Conservation (phyloP, 106 monocot genomes). For the Dactylorhiza incarnata region DNA sequence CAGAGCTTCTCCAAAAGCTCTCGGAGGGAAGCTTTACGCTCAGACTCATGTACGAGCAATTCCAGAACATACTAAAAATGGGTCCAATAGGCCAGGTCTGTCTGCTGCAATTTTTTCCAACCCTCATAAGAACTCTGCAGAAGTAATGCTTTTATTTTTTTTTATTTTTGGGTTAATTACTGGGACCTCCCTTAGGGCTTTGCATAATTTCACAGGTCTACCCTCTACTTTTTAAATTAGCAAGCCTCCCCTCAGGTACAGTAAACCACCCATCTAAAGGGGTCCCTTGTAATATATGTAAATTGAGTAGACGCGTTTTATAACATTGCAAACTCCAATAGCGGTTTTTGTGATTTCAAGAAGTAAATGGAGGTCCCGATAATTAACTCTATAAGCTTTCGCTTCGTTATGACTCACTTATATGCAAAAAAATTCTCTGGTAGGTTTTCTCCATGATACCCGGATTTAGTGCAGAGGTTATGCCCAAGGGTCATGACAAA, state of each 20-base stretch:
- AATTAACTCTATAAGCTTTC: too few species aligned
- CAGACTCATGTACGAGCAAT: slow-evolving; percentile 92
- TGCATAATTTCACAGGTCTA: too few species aligned
- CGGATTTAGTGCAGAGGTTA: slow-evolving; percentile 88
- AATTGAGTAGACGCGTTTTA: too few species aligned
- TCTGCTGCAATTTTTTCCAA: neutral
- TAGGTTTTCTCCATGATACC: slow-evolving; percentile 98
- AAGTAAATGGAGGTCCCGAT: too few species aligned
- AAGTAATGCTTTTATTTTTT: neutral
- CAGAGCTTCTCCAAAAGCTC: slow-evolving; percentile 91
- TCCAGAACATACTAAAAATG: slow-evolving; percentile 92
- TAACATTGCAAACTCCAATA: too few species aligned
- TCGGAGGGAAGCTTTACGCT: slow-evolving; percentile 91
- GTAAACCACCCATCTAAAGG: too few species aligned
- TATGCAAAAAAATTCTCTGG: neutral
- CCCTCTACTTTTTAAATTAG: too few species aligned
- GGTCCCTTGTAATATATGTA: too few species aligned
- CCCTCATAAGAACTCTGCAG: neutral
- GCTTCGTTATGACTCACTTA: too few species aligned
- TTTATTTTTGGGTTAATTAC: neutral
- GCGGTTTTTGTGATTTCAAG: too few species aligned
- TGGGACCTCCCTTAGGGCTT: too few species aligned
- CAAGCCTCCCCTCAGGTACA: too few species aligned
- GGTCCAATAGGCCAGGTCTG: slow-evolving; percentile 92
- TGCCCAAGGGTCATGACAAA: slow-evolving; percentile 94